A percentile compares a stretch with the other conserved stretches of the same genome.
Conservation (phyloP, 2,329 filamentous ascomycete species). For the Epichloe gansuensis region DNA sequence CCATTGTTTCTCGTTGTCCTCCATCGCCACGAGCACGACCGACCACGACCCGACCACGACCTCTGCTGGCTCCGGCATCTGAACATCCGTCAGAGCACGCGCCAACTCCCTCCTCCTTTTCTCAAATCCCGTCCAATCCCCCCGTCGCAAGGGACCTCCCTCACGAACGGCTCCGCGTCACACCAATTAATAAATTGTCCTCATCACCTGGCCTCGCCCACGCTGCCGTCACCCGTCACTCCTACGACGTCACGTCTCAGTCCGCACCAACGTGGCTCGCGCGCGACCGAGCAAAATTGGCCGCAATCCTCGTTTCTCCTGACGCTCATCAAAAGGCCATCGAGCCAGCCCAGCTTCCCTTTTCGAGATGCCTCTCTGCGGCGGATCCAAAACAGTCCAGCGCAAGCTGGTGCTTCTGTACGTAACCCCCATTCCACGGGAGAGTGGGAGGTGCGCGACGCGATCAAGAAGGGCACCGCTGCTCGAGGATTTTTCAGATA, state of each 20-base stretch:
- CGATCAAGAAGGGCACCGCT: background rate
- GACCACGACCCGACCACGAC: background rate
- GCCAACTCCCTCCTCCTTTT: background rate
- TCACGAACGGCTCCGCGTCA: background rate
- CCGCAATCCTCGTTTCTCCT: background rate
- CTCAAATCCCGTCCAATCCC: background rate
- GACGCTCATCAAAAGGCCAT: background rate
- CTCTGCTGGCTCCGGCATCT: background rate
- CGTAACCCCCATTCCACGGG: slow-evolving; percentile 8
- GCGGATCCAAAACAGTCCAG: slow-evolving; percentile 74
- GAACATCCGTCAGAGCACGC: background rate
- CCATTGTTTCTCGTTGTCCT: background rate
- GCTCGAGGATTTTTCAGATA: background rate
- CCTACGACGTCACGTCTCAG: background rate
- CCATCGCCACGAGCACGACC: background rate
- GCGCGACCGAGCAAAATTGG: background rate
- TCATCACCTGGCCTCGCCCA: background rate
- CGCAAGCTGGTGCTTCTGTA: slow-evolving; percentile 92
- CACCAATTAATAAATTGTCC: background rate
- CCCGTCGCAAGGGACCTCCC: background rate
- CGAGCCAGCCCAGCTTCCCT: background rate
- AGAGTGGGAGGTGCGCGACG: background rate
- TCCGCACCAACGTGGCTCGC: background rate
- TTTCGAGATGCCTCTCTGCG: slow-evolving; percentile 33
- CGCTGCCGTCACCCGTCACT: background rate